Conservation (phyloP, 2,329 filamentous ascomycete genomes). For the Metarhizium robertsii region DNA sequence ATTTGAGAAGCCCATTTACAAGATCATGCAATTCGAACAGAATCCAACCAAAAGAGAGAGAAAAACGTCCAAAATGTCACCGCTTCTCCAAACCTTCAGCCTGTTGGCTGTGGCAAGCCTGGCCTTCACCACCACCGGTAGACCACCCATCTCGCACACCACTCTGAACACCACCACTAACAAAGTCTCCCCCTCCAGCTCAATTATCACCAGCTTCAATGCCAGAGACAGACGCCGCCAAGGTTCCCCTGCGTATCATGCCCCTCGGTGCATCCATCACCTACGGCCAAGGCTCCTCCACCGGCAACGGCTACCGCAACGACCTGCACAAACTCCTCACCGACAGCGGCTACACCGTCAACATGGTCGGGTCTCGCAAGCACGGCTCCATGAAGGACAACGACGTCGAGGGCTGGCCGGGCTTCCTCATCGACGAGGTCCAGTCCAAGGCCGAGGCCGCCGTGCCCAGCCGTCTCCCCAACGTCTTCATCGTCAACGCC, state of each 20-base stretch:
- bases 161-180: too few species aligned
- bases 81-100: conserved; percentile 6
- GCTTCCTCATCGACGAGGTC: conserved; percentile 30
- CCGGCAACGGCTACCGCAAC: conserved; percentile 30
- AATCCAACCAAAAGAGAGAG: too few species aligned
- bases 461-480: conserved; percentile 24
- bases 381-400: conserved; percentile 30
- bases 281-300: conserved; percentile 23
- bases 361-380: conserved; percentile 20
- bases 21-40: too few species aligned
- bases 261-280: conserved; percentile 35
- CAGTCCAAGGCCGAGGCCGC: conserved; percentile 20
- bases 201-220: not conserved
- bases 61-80: conserved; percentile 4
- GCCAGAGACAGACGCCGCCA: conserved; percentile 1
- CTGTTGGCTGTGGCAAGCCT: conserved; percentile 15
- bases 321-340: conserved; percentile 21
- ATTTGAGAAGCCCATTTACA: too few species aligned
- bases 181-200: too few species aligned
- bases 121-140: conserved; percentile 10
- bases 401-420: conserved; percentile 36
- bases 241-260: conserved; percentile 30
- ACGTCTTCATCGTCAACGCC: conserved; percentile 31
- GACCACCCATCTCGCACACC: too few species aligned
- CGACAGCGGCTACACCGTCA: conserved; percentile 21